Evolutionary conservation across 1,139 yeast species (phyloP).

Genomic region (Candida labiduridarum): DNA sequence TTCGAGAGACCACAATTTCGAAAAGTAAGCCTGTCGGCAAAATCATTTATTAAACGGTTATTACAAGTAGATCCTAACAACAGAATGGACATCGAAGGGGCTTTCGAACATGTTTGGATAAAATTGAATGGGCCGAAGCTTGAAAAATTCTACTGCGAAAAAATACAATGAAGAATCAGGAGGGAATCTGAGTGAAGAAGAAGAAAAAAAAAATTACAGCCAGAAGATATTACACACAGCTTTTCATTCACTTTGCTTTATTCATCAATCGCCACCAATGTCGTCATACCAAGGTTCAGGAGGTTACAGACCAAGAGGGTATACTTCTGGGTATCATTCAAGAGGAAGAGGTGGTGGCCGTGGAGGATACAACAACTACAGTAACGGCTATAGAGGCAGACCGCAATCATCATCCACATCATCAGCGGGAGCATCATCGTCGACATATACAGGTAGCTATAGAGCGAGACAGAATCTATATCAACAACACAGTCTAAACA

Average conservation of each 20-base stretch:
- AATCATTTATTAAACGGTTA: conserved; percentile 43
- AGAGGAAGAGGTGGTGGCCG: conserved; percentile 5
- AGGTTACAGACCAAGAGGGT: conserved; percentile 13
- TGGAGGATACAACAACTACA: conserved; percentile 3
- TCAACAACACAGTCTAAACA: conserved; percentile 13
- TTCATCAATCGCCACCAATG: conserved; percentile 4
- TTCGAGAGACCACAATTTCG: conserved; percentile 45
- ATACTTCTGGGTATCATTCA: neutral
- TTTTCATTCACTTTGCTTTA: neutral
- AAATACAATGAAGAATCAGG: conserved; percentile 4
- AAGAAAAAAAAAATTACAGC: neutral
- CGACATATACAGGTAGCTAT: conserved; percentile 9
- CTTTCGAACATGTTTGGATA: conserved; percentile 50
- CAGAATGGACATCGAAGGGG: conserved; percentile 34
- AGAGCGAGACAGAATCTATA: conserved; percentile 17
- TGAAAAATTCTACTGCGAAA: conserved; percentile 18
- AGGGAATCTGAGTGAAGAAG: neutral
- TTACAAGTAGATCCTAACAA: conserved; percentile 38
- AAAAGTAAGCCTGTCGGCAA: conserved; percentile 39
- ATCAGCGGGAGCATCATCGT: conserved; percentile 8
- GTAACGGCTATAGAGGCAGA: neutral
- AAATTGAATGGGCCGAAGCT: conserved; percentile 18
- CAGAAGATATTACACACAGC: neutral
- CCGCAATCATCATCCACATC: conserved; percentile 9
- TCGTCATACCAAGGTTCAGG: conserved; percentile 12